phyloP scores from a whole-genome alignment of 495 filamentous ascomycete genomes.

The Coniosporium apollinis region DNA sequence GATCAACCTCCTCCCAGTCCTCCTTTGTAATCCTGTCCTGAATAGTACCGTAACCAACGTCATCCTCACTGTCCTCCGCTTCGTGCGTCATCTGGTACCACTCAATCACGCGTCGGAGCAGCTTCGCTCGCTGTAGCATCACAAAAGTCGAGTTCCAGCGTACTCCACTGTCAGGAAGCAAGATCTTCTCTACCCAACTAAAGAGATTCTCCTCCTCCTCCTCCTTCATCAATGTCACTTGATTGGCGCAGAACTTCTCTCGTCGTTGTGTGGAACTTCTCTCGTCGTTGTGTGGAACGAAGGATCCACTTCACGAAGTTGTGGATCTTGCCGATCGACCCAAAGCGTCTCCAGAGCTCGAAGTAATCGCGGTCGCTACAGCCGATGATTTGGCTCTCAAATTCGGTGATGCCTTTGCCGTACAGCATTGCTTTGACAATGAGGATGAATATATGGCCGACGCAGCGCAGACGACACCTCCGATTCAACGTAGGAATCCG shows the following conservation, averaged over 20 bases:
- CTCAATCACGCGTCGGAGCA: slow-evolving; percentile 7
- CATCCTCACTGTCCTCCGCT: neutral
- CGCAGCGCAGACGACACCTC: slow-evolving; percentile 1
- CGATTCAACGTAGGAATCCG: neutral
- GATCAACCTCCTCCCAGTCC: slow-evolving; percentile 4
- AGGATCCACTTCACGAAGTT: slow-evolving; percentile 6
- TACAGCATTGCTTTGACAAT: slow-evolving; percentile 4
- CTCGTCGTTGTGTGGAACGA: slow-evolving; percentile 3
- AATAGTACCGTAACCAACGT: neutral
- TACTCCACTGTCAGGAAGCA: slow-evolving; percentile 3
- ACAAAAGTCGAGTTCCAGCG: slow-evolving; percentile 6
- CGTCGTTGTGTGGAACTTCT: slow-evolving; percentile 1
- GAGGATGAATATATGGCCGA: slow-evolving; percentile 9
- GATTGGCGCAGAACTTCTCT: neutral
- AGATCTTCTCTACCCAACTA: neutral
- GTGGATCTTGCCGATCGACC: slow-evolving; percentile 9
- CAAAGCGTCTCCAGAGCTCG: slow-evolving; percentile 4
- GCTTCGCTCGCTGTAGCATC: slow-evolving; percentile 4
- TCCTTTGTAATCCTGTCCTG: slow-evolving; percentile 1
- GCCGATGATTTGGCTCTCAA: neutral
- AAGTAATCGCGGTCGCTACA: neutral
- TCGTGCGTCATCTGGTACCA: neutral
- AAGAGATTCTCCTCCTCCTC: neutral
- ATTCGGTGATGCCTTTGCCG: neutral
- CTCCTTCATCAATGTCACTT: slow-evolving; percentile 4